A percentile compares a stretch with the other conserved stretches of the same genome.
Evolutionary conservation across 352 stramenopile genomes (phyloP).

Genomic region (Pythium vanterpoolii): DNA sequence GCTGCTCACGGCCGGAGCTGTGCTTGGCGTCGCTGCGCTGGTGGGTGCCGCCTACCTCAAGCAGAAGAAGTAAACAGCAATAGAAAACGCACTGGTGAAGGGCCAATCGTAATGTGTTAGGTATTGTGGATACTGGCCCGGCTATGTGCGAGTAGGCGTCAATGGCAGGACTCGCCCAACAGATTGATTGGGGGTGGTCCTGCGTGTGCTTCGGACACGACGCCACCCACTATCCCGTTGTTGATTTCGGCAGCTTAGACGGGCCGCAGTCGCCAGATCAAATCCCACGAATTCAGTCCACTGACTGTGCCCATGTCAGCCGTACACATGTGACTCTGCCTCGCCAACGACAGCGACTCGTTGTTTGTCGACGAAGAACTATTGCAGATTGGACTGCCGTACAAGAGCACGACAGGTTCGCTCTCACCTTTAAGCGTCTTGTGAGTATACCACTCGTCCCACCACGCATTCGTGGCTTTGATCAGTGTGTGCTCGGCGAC

Average conservation of each 20-base stretch:
- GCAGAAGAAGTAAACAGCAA: conserved; percentile 39
- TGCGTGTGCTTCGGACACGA: too few relatives aligned
- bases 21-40: conserved; percentile 36
- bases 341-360: neutral
- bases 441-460: neutral
- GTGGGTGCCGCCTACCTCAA: conserved; percentile 38
- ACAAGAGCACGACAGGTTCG: neutral
- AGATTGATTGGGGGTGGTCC: too few relatives aligned
- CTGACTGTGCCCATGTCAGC: neutral
- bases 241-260: too few relatives aligned
- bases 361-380: too few relatives aligned
- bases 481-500: conserved; percentile 6
- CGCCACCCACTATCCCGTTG: too few relatives aligned
- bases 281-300: neutral
- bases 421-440: neutral
- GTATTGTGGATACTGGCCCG: too few relatives aligned
- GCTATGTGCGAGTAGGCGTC: too few relatives aligned
- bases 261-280: conserved; percentile 6
- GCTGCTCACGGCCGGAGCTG: conserved; percentile 30
- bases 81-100: too few relatives aligned
- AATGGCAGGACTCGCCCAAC: too few relatives aligned
- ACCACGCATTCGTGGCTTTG: neutral
- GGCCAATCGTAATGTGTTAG: too few relatives aligned
- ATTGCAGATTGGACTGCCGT: conserved; percentile 4
- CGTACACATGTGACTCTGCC: neutral